Conservation (phyloP, 805 yeast species). For the Teunomyces pallodes region DNA sequence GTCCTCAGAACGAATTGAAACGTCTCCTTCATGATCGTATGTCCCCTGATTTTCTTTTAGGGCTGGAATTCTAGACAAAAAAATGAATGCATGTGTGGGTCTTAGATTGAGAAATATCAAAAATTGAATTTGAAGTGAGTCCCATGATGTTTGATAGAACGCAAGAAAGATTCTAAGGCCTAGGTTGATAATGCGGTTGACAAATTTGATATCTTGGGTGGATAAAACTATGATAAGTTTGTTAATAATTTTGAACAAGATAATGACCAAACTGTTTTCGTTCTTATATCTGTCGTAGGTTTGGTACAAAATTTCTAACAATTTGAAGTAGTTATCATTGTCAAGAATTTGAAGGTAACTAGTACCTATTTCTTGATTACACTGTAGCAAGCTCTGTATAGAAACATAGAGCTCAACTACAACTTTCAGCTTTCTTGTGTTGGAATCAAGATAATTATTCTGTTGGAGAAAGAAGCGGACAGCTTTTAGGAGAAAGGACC, state of each 20-base stretch:
- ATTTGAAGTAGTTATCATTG: slow-evolving; percentile 15
- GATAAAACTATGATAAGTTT: slow-evolving; percentile 41
- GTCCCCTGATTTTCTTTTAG: slow-evolving; percentile 20
- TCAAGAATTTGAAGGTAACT: slow-evolving; percentile 17
- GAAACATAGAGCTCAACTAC: slow-evolving; percentile 18
- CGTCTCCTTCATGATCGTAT: slow-evolving; percentile 8
- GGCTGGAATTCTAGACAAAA: slow-evolving; percentile 21
- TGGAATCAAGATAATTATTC: background rate
- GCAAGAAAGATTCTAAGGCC: slow-evolving; percentile 36
- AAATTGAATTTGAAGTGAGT: slow-evolving; percentile 42
- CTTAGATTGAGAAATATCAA: slow-evolving; percentile 45
- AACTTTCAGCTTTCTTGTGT: slow-evolving; percentile 18
- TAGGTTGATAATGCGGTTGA: slow-evolving; percentile 35
- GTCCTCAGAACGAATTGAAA: slow-evolving; percentile 7
- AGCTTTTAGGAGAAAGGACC: slow-evolving; percentile 21
- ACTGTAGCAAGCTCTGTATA: slow-evolving; percentile 21
- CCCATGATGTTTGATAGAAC: slow-evolving; percentile 41
- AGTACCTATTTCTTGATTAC: slow-evolving; percentile 15
- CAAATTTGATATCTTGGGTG: slow-evolving; percentile 36
- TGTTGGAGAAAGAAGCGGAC: slow-evolving; percentile 12
- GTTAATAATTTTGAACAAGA: slow-evolving; percentile 44
- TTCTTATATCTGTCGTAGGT: slow-evolving; percentile 16
- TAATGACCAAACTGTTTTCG: slow-evolving; percentile 22
- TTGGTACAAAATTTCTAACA: slow-evolving; percentile 17
- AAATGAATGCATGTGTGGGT: slow-evolving; percentile 35